Evolutionary conservation across 192 early-diverging fungal genomes (phyloP).

Genomic region (Coemansia sp.): DNA sequence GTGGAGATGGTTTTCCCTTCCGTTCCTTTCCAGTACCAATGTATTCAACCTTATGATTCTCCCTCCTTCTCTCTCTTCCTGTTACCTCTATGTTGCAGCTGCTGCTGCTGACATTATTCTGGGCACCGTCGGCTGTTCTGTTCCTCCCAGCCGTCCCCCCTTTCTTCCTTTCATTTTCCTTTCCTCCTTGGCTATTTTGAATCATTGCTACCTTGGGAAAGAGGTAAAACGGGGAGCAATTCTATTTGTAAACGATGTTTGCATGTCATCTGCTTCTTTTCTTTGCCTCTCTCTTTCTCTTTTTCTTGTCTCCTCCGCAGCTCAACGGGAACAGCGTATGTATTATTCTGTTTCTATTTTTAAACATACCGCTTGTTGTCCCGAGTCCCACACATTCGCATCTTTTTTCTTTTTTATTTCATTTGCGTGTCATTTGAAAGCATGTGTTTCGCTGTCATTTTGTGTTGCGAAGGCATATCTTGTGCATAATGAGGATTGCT

Average conservation of each 20-base stretch:
- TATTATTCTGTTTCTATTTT: conserved; percentile 2
- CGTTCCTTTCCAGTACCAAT: not conserved
- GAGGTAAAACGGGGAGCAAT: not conserved
- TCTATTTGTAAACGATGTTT: not conserved
- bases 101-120: not conserved
- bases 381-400: not conserved
- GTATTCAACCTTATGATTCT: not conserved
- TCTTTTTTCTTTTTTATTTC: not conserved
- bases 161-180: not conserved
- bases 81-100: not conserved
- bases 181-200: not conserved
- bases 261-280: not conserved
- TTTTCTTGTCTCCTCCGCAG: not conserved
- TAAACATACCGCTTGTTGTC: conserved; percentile 7
- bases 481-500: not conserved
- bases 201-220: not conserved
- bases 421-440: no score
- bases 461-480: no score
- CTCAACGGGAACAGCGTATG: not conserved
- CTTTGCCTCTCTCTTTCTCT: not conserved
- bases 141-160: not conserved
- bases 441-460: no score
- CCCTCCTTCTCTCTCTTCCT: no score
- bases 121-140: not conserved
- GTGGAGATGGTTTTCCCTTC: not conserved